Evolutionary conservation across 768 basidiomycete species (phyloP).

Genomic region (Phylloporus sp.): DNA sequence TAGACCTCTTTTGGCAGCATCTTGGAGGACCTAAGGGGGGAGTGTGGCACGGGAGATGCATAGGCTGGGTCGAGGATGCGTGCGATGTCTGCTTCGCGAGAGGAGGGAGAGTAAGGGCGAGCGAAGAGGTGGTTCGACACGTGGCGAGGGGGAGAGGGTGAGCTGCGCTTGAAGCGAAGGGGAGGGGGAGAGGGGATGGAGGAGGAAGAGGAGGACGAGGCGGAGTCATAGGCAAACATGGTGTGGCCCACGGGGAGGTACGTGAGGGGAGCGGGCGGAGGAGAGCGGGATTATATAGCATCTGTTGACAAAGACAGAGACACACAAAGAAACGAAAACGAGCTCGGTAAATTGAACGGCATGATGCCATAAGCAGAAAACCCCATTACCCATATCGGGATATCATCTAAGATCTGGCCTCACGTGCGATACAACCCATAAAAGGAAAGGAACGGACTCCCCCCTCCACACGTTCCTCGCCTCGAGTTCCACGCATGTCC

Average conservation of each 20-base stretch:
- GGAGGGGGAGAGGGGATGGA: constrained; percentile 15
- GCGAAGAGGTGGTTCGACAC: not conserved
- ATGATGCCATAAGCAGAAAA: constrained; percentile 22
- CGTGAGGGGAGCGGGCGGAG: constrained; percentile 9
- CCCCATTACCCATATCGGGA: constrained; percentile 14
- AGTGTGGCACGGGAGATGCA: constrained; percentile 33
- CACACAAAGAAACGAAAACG: constrained; percentile 28
- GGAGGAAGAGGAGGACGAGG: constrained; percentile 17
- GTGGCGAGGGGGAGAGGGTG: constrained; percentile 29
- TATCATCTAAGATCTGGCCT: constrained; percentile 30
- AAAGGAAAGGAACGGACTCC: constrained; percentile 8
- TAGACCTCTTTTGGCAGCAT: constrained; percentile 37
- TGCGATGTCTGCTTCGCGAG: constrained; percentile 49
- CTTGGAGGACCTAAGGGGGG: constrained; percentile 18
- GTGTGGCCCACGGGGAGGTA: not conserved
- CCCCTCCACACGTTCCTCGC: constrained; percentile 27
- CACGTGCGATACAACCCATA: constrained; percentile 21
- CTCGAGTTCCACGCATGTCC: constrained; percentile 29
- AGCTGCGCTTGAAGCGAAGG: constrained; percentile 23
- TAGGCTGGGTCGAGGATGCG: constrained; percentile 66
- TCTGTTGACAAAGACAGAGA: constrained; percentile 27
- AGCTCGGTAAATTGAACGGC: constrained; percentile 21
- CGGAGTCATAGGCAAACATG: constrained; percentile 19
- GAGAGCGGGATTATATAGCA: constrained; percentile 30
- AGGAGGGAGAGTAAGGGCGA: constrained; percentile 34